Evolutionary conservation across 371 early-diverging fungal species (phyloP).

Genomic region (Syncephalastrum sp.): DNA sequence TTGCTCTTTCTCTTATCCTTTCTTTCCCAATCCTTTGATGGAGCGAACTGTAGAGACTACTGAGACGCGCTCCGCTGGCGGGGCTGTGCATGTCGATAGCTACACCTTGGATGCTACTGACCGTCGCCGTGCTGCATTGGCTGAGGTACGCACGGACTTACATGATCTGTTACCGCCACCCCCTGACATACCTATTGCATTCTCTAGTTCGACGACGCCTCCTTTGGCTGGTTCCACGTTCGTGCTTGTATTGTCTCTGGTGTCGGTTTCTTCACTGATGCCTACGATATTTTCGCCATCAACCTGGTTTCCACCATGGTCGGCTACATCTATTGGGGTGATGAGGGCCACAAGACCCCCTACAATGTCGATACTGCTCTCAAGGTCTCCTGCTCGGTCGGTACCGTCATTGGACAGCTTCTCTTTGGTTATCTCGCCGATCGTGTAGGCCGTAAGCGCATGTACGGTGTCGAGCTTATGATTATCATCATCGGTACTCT

Average conservation of each 20-base stretch:
- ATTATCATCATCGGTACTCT: conserved; percentile 75
- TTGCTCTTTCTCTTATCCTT: conserved; percentile 7
- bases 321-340: conserved; percentile 64
- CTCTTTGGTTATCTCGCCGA: conserved; percentile 80
- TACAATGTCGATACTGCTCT: conserved; percentile 61
- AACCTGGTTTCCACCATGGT: conserved; percentile 78
- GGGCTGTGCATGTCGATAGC: conserved; percentile 6
- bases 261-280: conserved; percentile 87
- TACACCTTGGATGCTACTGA: conserved; percentile 27
- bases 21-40: not conserved
- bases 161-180: not conserved
- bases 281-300: conserved; percentile 89
- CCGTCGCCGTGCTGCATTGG: conserved; percentile 36
- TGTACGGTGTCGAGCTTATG: conserved; percentile 84
- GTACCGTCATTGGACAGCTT: conserved; percentile 80
- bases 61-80: not conserved
- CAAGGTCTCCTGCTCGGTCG: conserved; percentile 74
- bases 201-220: conserved; percentile 48
- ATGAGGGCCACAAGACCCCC: conserved; percentile 44
- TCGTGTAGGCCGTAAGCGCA: conserved; percentile 74
- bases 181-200: not conserved
- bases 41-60: conserved; percentile 1
- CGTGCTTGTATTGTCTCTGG: conserved; percentile 86
- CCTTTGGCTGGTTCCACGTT: conserved; percentile 80
- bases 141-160: conserved; percentile 26